Conservation (phyloP, 768 basidiomycete genomes). For the Jaapia argillacea region DNA sequence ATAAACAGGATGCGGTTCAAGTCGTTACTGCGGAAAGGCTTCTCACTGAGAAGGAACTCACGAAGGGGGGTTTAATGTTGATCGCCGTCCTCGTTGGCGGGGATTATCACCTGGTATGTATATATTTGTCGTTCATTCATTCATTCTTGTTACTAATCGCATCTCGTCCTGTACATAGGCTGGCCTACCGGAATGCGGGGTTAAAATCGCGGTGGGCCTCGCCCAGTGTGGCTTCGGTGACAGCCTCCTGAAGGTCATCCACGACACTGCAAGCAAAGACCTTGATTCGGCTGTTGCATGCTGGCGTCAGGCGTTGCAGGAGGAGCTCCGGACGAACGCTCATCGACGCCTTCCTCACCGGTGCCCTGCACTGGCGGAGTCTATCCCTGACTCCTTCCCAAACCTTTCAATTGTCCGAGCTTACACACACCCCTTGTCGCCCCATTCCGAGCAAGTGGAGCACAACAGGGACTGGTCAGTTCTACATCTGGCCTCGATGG, state of each 20-base stretch:
- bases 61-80: not conserved
- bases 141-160: not conserved
- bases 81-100: not conserved
- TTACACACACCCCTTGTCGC: too few species aligned
- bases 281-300: not conserved
- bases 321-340: not conserved
- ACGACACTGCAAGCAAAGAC: not conserved
- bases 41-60: not conserved
- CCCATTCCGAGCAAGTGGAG: too few species aligned
- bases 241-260: not conserved
- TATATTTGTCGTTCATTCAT: not conserved
- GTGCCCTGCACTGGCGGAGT: not conserved
- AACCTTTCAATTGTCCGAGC: too few species aligned
- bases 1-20: not conserved
- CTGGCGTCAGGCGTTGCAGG: not conserved
- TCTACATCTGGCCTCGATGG: too few species aligned
- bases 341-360: not conserved
- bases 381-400: not conserved
- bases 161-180: not conserved
- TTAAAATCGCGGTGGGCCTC: not conserved
- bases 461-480: too few species aligned
- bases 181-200: not conserved
- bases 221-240: conserved; percentile 1
- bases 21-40: not conserved
- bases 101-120: not conserved